These are phyloP conservation scores for Mortierella hygrophila DNA, from an alignment of 192 early-diverging fungal genomes.

Conservation along the genomic window DNA sequence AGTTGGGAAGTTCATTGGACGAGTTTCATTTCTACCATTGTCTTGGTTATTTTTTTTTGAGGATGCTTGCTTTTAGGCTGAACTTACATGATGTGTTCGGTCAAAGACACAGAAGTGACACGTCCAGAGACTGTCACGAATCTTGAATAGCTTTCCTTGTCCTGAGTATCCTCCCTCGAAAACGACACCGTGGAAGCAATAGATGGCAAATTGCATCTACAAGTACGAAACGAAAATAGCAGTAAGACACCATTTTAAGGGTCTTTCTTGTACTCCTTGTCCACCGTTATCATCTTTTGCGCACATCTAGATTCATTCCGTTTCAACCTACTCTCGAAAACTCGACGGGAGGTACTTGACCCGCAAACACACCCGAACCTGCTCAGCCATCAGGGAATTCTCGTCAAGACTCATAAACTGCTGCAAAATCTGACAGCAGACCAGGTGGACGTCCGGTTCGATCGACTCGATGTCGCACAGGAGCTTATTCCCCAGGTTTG, in stretches of 20 bases:
- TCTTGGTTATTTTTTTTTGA: neutral
- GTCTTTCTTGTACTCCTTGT: neutral
- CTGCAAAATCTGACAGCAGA: slow-evolving; percentile 41
- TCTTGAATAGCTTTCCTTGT: slow-evolving; percentile 12
- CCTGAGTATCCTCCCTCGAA: slow-evolving; percentile 10
- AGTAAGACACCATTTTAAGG: neutral
- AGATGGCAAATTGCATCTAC: slow-evolving; percentile 19
- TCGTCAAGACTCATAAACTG: slow-evolving; percentile 21
- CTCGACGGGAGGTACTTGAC: slow-evolving; percentile 22
- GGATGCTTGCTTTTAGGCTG: neutral
- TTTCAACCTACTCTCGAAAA: slow-evolving; percentile 18
- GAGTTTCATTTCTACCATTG: neutral
- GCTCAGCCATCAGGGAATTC: slow-evolving; percentile 28
- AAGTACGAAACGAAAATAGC: neutral
- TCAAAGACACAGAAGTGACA: slow-evolving; percentile 15
- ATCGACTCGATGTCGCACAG: slow-evolving; percentile 17
- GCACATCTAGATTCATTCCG: neutral
- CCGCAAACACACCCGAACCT: slow-evolving; percentile 32
- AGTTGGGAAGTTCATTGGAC: neutral
- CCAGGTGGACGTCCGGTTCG: slow-evolving; percentile 8
- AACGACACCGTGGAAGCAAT: slow-evolving; percentile 5
- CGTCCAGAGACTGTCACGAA: slow-evolving; percentile 21
- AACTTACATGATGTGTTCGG: slow-evolving; percentile 39
- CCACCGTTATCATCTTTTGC: too few species aligned
- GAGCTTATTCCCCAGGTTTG: slow-evolving; percentile 36